phyloP scores from a whole-genome alignment of 495 filamentous ascomycete species.

The Aspergillus bertholletiae region DNA sequence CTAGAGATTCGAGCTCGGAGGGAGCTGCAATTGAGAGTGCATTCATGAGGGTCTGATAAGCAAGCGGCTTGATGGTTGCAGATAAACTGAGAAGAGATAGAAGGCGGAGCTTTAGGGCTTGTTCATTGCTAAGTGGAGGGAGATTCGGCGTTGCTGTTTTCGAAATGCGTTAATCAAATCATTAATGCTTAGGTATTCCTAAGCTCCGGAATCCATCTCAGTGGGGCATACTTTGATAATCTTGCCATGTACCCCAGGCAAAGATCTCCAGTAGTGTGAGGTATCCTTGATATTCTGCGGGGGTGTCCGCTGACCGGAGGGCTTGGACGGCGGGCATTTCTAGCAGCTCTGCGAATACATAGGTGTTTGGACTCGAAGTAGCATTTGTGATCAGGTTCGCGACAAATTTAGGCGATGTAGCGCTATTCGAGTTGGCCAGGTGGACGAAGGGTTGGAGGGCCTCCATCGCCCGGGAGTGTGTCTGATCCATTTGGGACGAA shows the following conservation, averaged over 20 bases:
- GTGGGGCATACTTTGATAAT: slow-evolving; percentile 58
- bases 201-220: neutral
- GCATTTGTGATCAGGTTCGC: slow-evolving; percentile 85
- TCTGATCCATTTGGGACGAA: slow-evolving; percentile 68
- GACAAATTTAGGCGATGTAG: slow-evolving; percentile 76
- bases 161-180: neutral
- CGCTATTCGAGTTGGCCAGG: slow-evolving; percentile 70
- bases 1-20: slow-evolving; percentile 81
- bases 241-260: slow-evolving; percentile 82
- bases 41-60: slow-evolving; percentile 63
- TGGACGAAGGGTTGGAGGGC: slow-evolving; percentile 85
- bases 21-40: slow-evolving; percentile 63
- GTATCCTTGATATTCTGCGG: slow-evolving; percentile 50
- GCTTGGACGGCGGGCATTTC: slow-evolving; percentile 76
- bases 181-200: too few relatives aligned
- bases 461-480: slow-evolving; percentile 69
- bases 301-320: slow-evolving; percentile 48
- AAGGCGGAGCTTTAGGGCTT: slow-evolving; percentile 83
- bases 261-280: slow-evolving; percentile 84
- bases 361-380: slow-evolving; percentile 82
- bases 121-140: slow-evolving; percentile 66
- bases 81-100: slow-evolving; percentile 79
- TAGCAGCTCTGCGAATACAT: slow-evolving; percentile 92
- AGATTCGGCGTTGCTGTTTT: slow-evolving; percentile 52
- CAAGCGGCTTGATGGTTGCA: slow-evolving; percentile 60